A percentile compares a stretch with the other conserved stretches of the same genome.
phyloP scores from a whole-genome alignment of 139 green algal species.

The Eudorina sp. region DNA sequence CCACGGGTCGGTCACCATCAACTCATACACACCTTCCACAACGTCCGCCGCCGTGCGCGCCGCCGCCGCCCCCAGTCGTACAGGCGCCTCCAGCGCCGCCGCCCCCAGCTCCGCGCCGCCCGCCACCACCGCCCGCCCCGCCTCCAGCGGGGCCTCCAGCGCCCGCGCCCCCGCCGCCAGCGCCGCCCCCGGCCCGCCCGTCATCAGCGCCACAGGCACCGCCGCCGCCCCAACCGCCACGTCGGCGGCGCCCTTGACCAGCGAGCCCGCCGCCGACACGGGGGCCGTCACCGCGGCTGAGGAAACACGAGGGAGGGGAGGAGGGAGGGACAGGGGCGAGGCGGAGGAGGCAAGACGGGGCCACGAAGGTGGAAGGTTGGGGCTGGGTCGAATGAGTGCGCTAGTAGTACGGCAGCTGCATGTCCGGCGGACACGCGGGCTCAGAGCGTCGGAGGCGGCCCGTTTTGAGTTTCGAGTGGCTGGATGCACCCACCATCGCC shows the following conservation, averaged over 20 bases:
- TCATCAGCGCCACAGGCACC: constrained; percentile 39
- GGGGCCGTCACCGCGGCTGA: constrained; percentile 27
- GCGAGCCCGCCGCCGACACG: background rate
- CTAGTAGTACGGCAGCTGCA: no score
- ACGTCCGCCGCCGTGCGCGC: constrained; percentile 27
- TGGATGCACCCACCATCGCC: no score
- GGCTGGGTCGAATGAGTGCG: no score
- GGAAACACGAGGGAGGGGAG: background rate
- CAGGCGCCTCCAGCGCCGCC: constrained; percentile 7
- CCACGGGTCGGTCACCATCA: no score
- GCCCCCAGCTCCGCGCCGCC: constrained; percentile 34
- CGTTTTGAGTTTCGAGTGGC: no score
- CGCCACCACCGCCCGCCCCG: background rate
- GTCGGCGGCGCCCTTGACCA: constrained; percentile 43
- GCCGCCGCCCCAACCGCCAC: constrained; percentile 17
- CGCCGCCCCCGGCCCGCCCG: constrained; percentile 35
- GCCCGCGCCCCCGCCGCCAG: constrained; percentile 28
- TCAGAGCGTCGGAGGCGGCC: no score
- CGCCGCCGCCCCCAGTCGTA: background rate
- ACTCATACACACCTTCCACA: constrained; percentile 27
- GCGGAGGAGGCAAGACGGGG: no score
- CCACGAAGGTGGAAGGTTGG: no score
- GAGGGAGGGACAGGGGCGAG: background rate
- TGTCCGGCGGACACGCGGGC: no score
- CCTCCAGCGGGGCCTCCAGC: constrained; percentile 46